phyloP scores from a whole-genome alignment of 306 rosid species.

The Parietaria judaica region DNA sequence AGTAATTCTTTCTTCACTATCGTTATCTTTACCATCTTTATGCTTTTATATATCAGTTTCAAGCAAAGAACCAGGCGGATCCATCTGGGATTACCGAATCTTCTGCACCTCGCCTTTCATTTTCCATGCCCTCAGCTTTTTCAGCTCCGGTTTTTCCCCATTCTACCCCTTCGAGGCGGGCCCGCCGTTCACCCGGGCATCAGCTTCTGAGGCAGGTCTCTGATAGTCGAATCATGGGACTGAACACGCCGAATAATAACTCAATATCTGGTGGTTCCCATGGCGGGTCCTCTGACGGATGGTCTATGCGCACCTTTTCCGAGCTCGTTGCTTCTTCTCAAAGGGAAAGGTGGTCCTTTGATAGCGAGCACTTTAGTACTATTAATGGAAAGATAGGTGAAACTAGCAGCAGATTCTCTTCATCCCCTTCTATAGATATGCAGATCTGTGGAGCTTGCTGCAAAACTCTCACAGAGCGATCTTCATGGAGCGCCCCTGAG shows the following conservation, averaged over 20 bases:
- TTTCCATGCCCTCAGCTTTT: conserved; percentile 47
- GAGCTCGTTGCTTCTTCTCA: conserved; percentile 88
- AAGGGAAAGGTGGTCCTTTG: conserved; percentile 90
- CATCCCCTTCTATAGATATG: conserved; percentile 67
- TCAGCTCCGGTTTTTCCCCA: conserved; percentile 47
- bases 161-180: conserved; percentile 59
- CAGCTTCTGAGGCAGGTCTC: conserved; percentile 69
- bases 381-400: conserved; percentile 58
- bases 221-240: conserved; percentile 57
- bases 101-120: conserved; percentile 41
- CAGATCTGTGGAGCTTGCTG: conserved; percentile 69
- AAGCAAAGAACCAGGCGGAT: conserved; percentile 48
- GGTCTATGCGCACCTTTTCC: conserved; percentile 92
- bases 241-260: conserved; percentile 69
- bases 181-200: conserved; percentile 68
- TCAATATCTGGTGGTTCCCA: conserved; percentile 78
- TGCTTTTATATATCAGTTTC: conserved; percentile 28
- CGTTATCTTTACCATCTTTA: conserved; percentile 13
- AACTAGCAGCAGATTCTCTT: conserved; percentile 69
- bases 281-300: conserved; percentile 83
- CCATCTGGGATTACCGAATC: conserved; percentile 48
- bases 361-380: conserved; percentile 63
- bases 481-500: conserved; percentile 51
- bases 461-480: conserved; percentile 55
- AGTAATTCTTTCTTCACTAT: conserved; percentile 8